These are phyloP conservation scores for Extremus antarcticus DNA, from an alignment of 495 filamentous ascomycete genomes.

Conservation along the genomic window DNA sequence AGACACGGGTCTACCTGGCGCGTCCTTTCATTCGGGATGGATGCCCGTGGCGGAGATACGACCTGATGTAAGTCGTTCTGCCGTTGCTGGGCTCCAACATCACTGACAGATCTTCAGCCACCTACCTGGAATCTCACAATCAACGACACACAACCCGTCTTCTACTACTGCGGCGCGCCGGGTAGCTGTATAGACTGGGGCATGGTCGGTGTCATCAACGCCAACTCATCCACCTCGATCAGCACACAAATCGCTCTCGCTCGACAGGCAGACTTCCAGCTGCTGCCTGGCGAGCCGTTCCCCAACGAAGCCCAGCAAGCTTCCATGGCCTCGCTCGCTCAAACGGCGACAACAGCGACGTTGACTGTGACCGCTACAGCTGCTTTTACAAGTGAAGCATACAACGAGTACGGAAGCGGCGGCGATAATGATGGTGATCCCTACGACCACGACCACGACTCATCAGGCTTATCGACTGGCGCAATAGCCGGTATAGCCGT, in stretches of 20 bases:
- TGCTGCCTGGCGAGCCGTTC: slow-evolving; percentile 34
- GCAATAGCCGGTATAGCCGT: slow-evolving; percentile 40
- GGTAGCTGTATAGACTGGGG: slow-evolving; percentile 30
- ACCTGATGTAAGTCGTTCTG: slow-evolving; percentile 5
- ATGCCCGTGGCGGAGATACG: neutral
- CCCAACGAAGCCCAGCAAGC: slow-evolving; percentile 20
- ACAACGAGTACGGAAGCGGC: neutral
- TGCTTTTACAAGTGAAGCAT: neutral
- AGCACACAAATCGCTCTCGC: slow-evolving; percentile 24
- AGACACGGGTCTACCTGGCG: slow-evolving; percentile 21
- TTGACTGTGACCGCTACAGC: slow-evolving; percentile 13
- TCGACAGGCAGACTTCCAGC: slow-evolving; percentile 25
- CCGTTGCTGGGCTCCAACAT: slow-evolving; percentile 2
- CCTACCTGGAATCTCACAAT: slow-evolving; percentile 40
- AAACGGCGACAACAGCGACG: slow-evolving; percentile 13
- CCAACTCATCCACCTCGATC: slow-evolving; percentile 26
- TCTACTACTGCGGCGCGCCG: slow-evolving; percentile 50
- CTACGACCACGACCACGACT: neutral
- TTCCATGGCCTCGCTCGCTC: slow-evolving; percentile 10
- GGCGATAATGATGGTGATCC: neutral
- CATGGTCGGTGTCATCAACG: slow-evolving; percentile 41
- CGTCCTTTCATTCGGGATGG: slow-evolving; percentile 6
- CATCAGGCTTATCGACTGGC: slow-evolving; percentile 26
- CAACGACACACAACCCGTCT: slow-evolving; percentile 48
- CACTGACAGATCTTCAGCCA: slow-evolving; percentile 24